A percentile compares a stretch with the other conserved stretches of the same genome.
Evolutionary conservation across 2,329 filamentous ascomycete species (phyloP).

Genomic region (Xylaria sp.): DNA sequence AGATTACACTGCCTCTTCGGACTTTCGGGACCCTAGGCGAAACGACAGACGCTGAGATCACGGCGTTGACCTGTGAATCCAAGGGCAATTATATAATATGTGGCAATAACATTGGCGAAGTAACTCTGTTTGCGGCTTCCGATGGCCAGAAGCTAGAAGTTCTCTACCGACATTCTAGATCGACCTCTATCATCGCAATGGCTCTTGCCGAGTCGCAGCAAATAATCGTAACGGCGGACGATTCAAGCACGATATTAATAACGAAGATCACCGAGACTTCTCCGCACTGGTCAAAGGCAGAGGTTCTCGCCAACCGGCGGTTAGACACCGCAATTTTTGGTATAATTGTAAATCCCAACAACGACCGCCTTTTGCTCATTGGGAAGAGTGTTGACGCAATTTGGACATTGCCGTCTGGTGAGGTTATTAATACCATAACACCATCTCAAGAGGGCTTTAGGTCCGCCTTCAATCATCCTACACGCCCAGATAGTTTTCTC

Average conservation of each 20-base stretch:
- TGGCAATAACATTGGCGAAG: too few relatives aligned
- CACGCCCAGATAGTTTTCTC: slow-evolving; percentile 26
- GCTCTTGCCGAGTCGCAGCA: too few relatives aligned
- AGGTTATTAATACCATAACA: slow-evolving; percentile 26
- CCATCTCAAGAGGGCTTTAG: slow-evolving; percentile 25
- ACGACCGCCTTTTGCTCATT: slow-evolving; percentile 41
- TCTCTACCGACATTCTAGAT: too few relatives aligned
- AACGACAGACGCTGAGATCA: slow-evolving; percentile 41
- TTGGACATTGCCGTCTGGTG: slow-evolving; percentile 43
- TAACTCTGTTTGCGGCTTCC: too few relatives aligned
- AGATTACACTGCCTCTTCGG: slow-evolving; percentile 25
- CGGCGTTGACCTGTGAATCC: slow-evolving; percentile 30
- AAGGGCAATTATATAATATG: slow-evolving; percentile 41
- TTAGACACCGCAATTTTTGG: slow-evolving; percentile 34
- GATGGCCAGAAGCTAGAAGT: too few relatives aligned
- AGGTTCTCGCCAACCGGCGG: slow-evolving; percentile 34
- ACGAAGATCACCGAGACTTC: slow-evolving; percentile 27
- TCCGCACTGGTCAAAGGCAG: slow-evolving; percentile 9
- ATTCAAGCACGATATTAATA: slow-evolving; percentile 44
- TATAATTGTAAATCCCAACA: slow-evolving; percentile 37
- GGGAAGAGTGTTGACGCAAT: slow-evolving; percentile 39
- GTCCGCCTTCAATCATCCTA: slow-evolving; percentile 25
- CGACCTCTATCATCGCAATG: too few relatives aligned
- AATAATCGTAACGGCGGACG: slow-evolving; percentile 44
- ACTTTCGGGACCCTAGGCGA: slow-evolving; percentile 34